Evolutionary conservation across 768 basidiomycete genomes (phyloP), one percentile per base, ranked within the genome.

Genomic region (Russula sp.): DNA sequence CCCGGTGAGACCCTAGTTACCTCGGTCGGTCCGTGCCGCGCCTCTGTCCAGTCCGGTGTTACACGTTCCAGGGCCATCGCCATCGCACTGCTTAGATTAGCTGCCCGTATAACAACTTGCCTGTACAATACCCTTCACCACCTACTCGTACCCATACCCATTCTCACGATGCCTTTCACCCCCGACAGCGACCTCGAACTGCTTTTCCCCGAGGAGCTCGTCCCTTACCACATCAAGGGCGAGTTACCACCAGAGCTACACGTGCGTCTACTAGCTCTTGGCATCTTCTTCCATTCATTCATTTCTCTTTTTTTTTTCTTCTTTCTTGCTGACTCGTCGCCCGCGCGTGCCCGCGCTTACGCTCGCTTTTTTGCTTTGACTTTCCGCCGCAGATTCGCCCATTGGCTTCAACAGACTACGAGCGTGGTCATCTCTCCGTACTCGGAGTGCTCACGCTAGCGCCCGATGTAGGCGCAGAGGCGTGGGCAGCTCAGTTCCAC

Each of bases 381-480:
- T 7, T 7, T 29, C 14, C 13, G 25, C 29, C 32, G 0, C 59
- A 97, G 95, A 83, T 98, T 25, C 93, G 97, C 52, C 97, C 97
- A 0, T 80, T 99, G 20, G 84, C 93, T 0, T 84, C 85, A 25
- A 85, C 88, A 7, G 97, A 99, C 78, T 83, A 93, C 75, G 69
- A 70, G 6, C 84, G 93, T 38, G 86, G 87, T 4, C 93, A 98
- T 73, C 84, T 98, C 66, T 71, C 80, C n/a, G 83, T 97, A 29
- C 87, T 98, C 67, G 77, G 77, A 13, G 82, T 88, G 34, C 82
- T 94, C 42, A 83, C 93, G 11, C 77, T 83, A 52, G 83, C 84
- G 20, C 82, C 87, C 5, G 84, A 86, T 72, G 80, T 83, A 9
- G 81, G 90, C 32, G 78, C 83, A 42, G 74, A 75, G 0, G 82